phyloP scores from a whole-genome alignment of 768 basidiomycete genomes.

The Amanita fuliginea region DNA sequence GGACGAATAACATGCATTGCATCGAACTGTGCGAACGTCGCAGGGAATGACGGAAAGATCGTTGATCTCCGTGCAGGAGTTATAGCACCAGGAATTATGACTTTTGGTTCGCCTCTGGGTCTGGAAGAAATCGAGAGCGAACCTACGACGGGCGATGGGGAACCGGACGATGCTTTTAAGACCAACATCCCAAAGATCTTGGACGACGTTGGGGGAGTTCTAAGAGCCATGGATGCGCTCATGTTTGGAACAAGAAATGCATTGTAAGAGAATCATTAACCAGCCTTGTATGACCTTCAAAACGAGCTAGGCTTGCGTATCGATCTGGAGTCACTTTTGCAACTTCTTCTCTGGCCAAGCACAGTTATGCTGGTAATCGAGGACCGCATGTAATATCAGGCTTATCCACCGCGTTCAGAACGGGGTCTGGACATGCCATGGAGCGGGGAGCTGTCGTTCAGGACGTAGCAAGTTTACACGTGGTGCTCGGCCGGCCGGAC shows the following conservation, averaged over 20 bases:
- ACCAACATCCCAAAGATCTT: constrained; percentile 29
- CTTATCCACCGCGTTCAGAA: constrained; percentile 50
- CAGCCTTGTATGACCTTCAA: not conserved
- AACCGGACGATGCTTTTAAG: constrained; percentile 44
- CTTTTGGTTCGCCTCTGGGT: constrained; percentile 61
- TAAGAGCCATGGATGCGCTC: constrained; percentile 60
- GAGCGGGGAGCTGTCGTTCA: constrained; percentile 51
- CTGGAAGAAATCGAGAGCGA: constrained; percentile 67
- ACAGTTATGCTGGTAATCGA: constrained; percentile 25
- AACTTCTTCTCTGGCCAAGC: constrained; percentile 36
- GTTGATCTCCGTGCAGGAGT: constrained; percentile 64
- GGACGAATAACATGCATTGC: constrained; percentile 47
- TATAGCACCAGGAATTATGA: constrained; percentile 54
- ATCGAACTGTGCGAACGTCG: constrained; percentile 17
- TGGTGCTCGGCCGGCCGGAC: constrained; percentile 34
- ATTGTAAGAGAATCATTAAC: constrained; percentile 35
- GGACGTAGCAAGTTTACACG: constrained; percentile 51
- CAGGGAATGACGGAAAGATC: constrained; percentile 12
- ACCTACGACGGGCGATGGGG: constrained; percentile 54
- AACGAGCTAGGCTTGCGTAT: constrained; percentile 42
- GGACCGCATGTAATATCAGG: constrained; percentile 42
- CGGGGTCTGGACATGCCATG: constrained; percentile 46
- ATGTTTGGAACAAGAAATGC: constrained; percentile 65
- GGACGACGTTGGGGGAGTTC: constrained; percentile 40
- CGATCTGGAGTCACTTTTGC: constrained; percentile 56